phyloP scores from a whole-genome alignment of 148 eudicot genomes.

The Fagopyrum esculentum region DNA sequence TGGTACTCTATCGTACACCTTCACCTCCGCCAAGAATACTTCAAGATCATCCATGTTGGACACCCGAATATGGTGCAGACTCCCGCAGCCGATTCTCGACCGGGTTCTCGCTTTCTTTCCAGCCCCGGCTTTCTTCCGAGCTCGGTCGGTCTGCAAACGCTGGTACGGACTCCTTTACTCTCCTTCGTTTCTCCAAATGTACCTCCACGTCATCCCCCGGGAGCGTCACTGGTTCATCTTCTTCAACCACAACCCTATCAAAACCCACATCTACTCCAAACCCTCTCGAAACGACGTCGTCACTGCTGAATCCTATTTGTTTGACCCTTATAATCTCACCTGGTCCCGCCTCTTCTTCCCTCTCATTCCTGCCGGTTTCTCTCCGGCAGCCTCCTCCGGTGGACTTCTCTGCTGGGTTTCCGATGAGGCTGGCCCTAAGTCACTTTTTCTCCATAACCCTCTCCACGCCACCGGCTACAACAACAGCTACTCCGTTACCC shows the following conservation, averaged over 20 bases:
- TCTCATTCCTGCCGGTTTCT: slow-evolving; percentile 52
- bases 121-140: slow-evolving; percentile 69
- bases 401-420: slow-evolving; percentile 73
- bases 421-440: slow-evolving; percentile 66
- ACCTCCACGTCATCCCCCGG: slow-evolving; percentile 50
- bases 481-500: slow-evolving; percentile 22
- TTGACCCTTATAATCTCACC: slow-evolving; percentile 57
- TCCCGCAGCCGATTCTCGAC: slow-evolving; percentile 56
- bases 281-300: too few species aligned
- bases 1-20: not conserved
- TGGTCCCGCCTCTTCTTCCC: slow-evolving; percentile 67
- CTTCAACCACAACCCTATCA: slow-evolving; percentile 51
- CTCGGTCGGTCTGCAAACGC: slow-evolving; percentile 79
- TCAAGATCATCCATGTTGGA: slow-evolving; percentile 52
- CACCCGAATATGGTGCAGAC: slow-evolving; percentile 68
- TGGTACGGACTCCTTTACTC: slow-evolving; percentile 82
- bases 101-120: slow-evolving; percentile 78
- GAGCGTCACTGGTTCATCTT: slow-evolving; percentile 68
- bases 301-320: slow-evolving; percentile 39
- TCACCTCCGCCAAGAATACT: not conserved
- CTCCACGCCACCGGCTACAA: slow-evolving; percentile 24
- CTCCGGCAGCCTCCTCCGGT: slow-evolving; percentile 66
- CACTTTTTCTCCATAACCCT: slow-evolving; percentile 64
- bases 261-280: slow-evolving; percentile 16
- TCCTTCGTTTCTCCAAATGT: slow-evolving; percentile 54